Percentiles rank a stretch among this genome's conserved stretches.
These are phyloP conservation scores for Eucalyptus albens DNA, from an alignment of 345 rosid species.

Conservation along the genomic window DNA sequence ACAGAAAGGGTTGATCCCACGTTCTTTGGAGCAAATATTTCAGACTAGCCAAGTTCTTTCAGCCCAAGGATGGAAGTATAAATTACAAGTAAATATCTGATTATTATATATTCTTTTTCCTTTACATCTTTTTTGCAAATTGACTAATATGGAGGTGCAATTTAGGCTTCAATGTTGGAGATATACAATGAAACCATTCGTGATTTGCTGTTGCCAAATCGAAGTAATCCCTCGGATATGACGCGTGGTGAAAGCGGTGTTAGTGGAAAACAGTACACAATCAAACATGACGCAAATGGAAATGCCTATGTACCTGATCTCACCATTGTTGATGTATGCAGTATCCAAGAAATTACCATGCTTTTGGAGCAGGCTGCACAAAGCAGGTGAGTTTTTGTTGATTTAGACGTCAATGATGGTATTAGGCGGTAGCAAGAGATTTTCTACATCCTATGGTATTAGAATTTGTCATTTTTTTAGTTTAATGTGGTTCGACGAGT, in stretches of 20 bases:
- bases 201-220: constrained; percentile 51
- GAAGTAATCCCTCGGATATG: constrained; percentile 21
- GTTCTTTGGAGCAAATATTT: constrained; percentile 86
- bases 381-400: constrained; percentile 47
- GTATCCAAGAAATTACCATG: constrained; percentile 56
- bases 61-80: constrained; percentile 91
- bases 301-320: constrained; percentile 77
- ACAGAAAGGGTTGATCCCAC: constrained; percentile 84
- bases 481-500: background rate
- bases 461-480: background rate
- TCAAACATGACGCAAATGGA: constrained; percentile 77
- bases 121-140: no score
- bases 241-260: constrained; percentile 30
- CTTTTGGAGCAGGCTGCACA: constrained; percentile 82
- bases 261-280: constrained; percentile 66
- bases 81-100: constrained; percentile 58
- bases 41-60: constrained; percentile 56
- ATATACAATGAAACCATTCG: constrained; percentile 89
- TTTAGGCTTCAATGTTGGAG: constrained; percentile 90
- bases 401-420: background rate
- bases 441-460: background rate
- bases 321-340: constrained; percentile 74
- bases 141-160: background rate
- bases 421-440: background rate
- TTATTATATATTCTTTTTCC: background rate